Evolutionary conservation across 805 yeast species (phyloP), one percentile per base, ranked within the genome.

Genomic region (Yamadazyma tumulicola): DNA sequence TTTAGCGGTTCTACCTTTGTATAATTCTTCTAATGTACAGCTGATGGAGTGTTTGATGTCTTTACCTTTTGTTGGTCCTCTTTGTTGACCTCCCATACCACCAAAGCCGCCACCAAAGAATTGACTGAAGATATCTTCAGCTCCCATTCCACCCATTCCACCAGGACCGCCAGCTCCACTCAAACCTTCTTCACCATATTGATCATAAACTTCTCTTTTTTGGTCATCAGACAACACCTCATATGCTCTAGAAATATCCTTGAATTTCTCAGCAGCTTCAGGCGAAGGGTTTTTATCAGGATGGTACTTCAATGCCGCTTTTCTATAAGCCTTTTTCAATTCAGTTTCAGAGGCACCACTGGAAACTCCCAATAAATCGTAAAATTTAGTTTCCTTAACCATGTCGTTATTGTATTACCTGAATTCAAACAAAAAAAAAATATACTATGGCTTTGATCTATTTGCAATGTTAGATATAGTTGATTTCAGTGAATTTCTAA

Each of bases 211-310:
- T 23, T 81, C 85, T 69, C 97, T 85, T 71, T 89, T 93, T 56
- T 89, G 84, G 12, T 81, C 69, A 55, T 89, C 97, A 9, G 86
- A 75, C 45, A 91, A 71, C n/a, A 87, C 70, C 63, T 91, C 97
- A 58, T 91, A 74, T 5, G 97, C 96, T 41, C 77, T 77, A 4
- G 91, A 80, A 52, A 87, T 74, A 58, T 87, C 96, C 64, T 91
- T 91, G 64, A 91, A 91, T 66, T 85, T 88, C 57, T 91, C 97
- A 34, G 94, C 93, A 11, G 95, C 96, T 61, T 89, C 97, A 35
- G 84, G 88, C 12, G 81, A 72, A 38, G 87, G 79, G 53, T 79
- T 79, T 67, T 84, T 84, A 65, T 84, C 94, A 46, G 94, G 94
- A 59, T 84, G 94, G 61, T 72, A 80, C 53, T 80, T 84, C 52